Percentiles rank a stretch among this genome's conserved stretches.
Conservation (phyloP, 2,329 filamentous ascomycete genomes). For the Aciculosporium take region DNA sequence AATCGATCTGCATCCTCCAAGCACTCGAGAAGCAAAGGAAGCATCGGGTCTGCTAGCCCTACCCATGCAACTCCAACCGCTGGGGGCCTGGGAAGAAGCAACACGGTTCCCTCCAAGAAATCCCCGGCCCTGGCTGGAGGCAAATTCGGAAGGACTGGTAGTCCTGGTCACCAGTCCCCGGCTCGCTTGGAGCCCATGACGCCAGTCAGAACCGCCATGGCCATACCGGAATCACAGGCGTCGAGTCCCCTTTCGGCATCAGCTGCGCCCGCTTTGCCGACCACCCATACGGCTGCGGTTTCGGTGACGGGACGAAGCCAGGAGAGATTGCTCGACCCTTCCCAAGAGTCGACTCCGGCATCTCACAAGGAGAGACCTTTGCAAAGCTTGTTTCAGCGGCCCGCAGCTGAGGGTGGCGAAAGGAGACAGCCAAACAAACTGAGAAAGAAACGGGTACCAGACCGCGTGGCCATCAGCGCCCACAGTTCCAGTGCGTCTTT, state of each 20-base stretch:
- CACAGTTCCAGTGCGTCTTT: slow-evolving; percentile 80
- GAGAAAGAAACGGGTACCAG: slow-evolving; percentile 69
- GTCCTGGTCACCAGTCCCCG: slow-evolving; percentile 17
- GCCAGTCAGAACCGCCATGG: slow-evolving; percentile 16
- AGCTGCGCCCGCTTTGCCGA: slow-evolving; percentile 13
- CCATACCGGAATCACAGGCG: slow-evolving; percentile 9
- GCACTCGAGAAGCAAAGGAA: slow-evolving; percentile 61
- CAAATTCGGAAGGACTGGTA: slow-evolving; percentile 41
- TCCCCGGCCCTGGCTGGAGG: slow-evolving; percentile 57
- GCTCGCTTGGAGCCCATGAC: slow-evolving; percentile 25
- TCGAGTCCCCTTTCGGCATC: slow-evolving; percentile 16
- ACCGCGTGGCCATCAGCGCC: slow-evolving; percentile 68
- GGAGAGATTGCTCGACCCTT: slow-evolving; percentile 31
- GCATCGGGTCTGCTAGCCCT: slow-evolving; percentile 55
- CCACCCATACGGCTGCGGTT: slow-evolving; percentile 16
- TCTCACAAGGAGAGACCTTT: slow-evolving; percentile 54
- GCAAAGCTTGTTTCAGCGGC: slow-evolving; percentile 55
- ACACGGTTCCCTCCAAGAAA: slow-evolving; percentile 84
- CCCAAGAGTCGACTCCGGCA: slow-evolving; percentile 34
- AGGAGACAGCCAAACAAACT: slow-evolving; percentile 77
- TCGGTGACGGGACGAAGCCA: slow-evolving; percentile 30
- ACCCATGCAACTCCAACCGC: slow-evolving; percentile 39
- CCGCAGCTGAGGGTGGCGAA: slow-evolving; percentile 44
- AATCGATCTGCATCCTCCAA: slow-evolving; percentile 91
- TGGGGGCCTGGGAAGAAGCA: slow-evolving; percentile 51